Percentiles rank a stretch among this genome's conserved stretches.
phyloP scores from a whole-genome alignment of 202 grass and related monocot genomes.

The Sporobolus alterniflorus region DNA sequence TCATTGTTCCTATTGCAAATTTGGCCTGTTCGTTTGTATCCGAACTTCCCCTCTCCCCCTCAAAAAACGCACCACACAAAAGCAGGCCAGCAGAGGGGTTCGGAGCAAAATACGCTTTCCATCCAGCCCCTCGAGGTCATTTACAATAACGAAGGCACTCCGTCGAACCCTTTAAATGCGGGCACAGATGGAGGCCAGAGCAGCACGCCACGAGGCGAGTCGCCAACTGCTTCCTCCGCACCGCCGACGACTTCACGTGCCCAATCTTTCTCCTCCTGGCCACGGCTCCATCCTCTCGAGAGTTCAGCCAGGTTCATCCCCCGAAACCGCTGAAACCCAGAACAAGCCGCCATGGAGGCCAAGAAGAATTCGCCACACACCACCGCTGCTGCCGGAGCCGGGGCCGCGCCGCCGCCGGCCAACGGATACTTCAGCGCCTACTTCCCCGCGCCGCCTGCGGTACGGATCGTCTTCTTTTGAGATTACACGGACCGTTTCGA shows the following conservation, averaged over 20 bases:
- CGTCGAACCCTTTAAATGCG: conserved; percentile 31
- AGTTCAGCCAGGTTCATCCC: conserved; percentile 15
- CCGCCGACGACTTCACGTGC: conserved; percentile 45
- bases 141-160: neutral
- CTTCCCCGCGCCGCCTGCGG: conserved; percentile 50
- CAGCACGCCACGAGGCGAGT: conserved; percentile 57
- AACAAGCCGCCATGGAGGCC: conserved; percentile 50
- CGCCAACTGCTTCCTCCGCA: conserved; percentile 37
- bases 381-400: conserved; percentile 21
- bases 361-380: conserved; percentile 47
- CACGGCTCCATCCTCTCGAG: neutral
- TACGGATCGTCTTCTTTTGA: conserved; percentile 14
- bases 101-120: neutral
- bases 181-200: conserved; percentile 51
- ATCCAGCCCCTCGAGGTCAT: neutral
- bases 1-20: too few relatives aligned
- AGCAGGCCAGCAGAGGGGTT: too few relatives aligned
- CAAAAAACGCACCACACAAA: too few relatives aligned
- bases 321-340: neutral
- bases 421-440: conserved; percentile 72
- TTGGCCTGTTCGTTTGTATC: too few relatives aligned
- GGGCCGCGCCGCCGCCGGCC: neutral
- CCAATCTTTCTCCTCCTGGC: conserved; percentile 18
- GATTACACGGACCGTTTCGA: neutral
- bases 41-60: too few relatives aligned